Base-by-base conservation (phyloP, 805 yeast genomes). In the Tetrapisispora pingtungensis region DNA sequence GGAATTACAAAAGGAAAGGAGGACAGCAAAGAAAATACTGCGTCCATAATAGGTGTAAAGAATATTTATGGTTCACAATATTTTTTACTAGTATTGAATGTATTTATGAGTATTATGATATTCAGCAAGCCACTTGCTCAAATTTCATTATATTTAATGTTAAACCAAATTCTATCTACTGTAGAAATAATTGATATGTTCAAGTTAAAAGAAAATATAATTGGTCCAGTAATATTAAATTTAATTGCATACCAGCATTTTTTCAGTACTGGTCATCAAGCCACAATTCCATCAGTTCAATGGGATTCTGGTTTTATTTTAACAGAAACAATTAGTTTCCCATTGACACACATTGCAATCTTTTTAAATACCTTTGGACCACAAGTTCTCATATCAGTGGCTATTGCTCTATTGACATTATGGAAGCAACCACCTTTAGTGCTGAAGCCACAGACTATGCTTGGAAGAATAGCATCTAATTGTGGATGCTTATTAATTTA, bases 251-350 rank as follows among this genome's bases (percentile, higher is more conserved):
- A 80, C 51, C 80, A 78, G 49, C 90, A 81, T 59, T 93, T 87
- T 64, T 93, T 88, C 67, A 74, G 87, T 42, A 86, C 97, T 0
- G 98, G 97, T 2, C 98, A 93, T 61, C 97, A 93, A 61, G 97
- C 97, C 1, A 90, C 97, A 0, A 73, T 93, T 31, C 88, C 93
- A 5, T 81, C 96, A 0, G 81, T 93, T 37, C 96, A 89, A 55
- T 93, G 99, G 99, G 97, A 93, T 48, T 66, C 80, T 7, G 97
- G 94, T 0, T 93, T 93, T 58, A 70, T 87, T 52, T 76, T 93
- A 22, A 73, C 87, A 0, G 83, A 81, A 44, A 72, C 76, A 1
- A 82, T 89, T 27, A 67, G 73, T 1, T 83, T 85, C 65, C 97
- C 97, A 13, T 68, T 88, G 46, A 84, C 97, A 0, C 97, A 88